phyloP scores from a whole-genome alignment of 371 early-diverging fungal species.

The Capillidium heterosporum region DNA sequence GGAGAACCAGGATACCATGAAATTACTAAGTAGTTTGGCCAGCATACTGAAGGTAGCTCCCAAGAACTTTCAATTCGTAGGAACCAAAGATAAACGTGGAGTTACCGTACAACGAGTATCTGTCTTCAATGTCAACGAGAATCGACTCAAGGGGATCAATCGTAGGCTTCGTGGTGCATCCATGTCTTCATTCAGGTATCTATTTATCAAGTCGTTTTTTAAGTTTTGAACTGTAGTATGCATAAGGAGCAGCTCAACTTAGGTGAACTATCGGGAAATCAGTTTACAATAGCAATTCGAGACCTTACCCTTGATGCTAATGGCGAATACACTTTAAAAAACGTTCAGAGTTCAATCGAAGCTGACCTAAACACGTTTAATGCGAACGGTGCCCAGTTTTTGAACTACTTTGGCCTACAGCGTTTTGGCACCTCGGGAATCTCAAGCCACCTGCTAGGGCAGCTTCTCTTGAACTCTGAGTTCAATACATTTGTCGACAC shows the following conservation, averaged over 20 bases:
- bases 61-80: constrained; percentile 69
- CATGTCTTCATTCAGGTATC: constrained; percentile 59
- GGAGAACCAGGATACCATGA: constrained; percentile 78
- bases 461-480: constrained; percentile 50
- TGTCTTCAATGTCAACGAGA: constrained; percentile 36
- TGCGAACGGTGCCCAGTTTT: constrained; percentile 52
- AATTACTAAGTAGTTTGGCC: constrained; percentile 42
- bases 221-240: neutral
- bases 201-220: neutral
- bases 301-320: neutral
- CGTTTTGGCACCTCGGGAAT: constrained; percentile 85
- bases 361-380: no score
- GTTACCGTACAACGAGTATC: constrained; percentile 86
- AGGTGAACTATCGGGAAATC: constrained; percentile 79
- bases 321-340: no score
- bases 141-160: constrained; percentile 31
- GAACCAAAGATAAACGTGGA: constrained; percentile 97
- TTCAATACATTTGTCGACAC: constrained; percentile 60
- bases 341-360: no score
- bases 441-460: constrained; percentile 76
- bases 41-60: constrained; percentile 19
- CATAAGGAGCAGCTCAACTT: constrained; percentile 38
- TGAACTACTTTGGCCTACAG: constrained; percentile 98
- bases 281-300: constrained; percentile 28
- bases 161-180: constrained; percentile 33